Conservation (phyloP, 2,329 filamentous ascomycete genomes). For the Ophiocordyceps camponoti-rufipedis region DNA sequence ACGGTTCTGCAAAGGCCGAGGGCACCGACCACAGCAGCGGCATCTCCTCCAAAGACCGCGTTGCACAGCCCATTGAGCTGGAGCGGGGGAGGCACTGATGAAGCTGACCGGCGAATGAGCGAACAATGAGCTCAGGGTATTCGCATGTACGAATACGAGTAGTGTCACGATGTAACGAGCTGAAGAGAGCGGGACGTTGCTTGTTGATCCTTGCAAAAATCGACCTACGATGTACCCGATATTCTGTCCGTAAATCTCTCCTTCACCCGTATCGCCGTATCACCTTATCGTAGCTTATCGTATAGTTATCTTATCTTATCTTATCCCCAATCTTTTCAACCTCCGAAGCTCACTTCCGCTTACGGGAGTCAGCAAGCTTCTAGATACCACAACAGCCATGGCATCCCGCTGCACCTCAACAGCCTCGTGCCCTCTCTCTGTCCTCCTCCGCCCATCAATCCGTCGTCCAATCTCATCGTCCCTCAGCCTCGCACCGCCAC, state of each 20-base stretch:
- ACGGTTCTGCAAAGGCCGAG: not conserved
- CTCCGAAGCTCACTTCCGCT: no score
- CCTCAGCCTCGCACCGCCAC: not conserved
- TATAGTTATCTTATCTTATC: not conserved
- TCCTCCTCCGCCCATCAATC: not conserved
- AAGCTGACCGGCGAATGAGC: not conserved
- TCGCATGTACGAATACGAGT: no score
- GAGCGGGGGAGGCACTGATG: not conserved
- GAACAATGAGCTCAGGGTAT: no score
- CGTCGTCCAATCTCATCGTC: not conserved
- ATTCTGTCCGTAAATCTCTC: no score
- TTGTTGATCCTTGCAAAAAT: no score
- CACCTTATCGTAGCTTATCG: not conserved
- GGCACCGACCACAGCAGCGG: not conserved
- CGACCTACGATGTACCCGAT: not conserved
- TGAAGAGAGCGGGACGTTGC: no score
- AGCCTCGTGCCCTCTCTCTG: not conserved
- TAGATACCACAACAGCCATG: not conserved
- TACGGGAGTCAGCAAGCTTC: no score
- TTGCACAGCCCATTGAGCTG: not conserved
- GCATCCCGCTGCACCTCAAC: not conserved
- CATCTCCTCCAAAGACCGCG: not conserved
- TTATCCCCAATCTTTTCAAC: not conserved
- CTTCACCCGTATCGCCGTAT: no score
- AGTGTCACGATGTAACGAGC: no score